A percentile compares a stretch with the other conserved stretches of the same genome.
Conservation (phyloP, 1,284 basidiomycete species). For the Rhodotorula mucilaginosa region DNA sequence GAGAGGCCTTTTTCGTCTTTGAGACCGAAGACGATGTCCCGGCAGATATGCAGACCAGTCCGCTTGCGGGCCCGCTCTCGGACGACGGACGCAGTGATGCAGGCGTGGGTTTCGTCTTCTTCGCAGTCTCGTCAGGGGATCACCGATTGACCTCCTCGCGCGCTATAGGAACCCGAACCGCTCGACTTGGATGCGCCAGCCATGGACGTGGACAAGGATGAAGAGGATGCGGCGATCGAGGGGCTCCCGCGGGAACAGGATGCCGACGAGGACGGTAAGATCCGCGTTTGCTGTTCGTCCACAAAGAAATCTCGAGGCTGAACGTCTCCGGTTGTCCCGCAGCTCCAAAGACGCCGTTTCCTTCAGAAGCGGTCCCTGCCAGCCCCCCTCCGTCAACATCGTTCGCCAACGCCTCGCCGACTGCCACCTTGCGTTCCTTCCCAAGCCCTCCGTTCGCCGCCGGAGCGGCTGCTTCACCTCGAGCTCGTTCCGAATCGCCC, state of each 20-base stretch:
- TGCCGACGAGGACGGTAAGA: conserved; percentile 30
- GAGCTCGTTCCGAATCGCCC: conserved; percentile 1
- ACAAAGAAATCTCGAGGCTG: too few relatives aligned
- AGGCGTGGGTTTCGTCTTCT: not conserved
- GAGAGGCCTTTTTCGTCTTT: conserved; percentile 98
- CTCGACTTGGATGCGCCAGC: conserved; percentile 29
- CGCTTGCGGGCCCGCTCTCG: conserved; percentile 49
- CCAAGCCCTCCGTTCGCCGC: conserved; percentile 1
- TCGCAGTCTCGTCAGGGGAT: too few relatives aligned
- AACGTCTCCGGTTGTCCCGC: too few relatives aligned
- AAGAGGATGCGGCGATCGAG: not conserved
- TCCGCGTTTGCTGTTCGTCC: not conserved
- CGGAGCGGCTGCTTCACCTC: not conserved
- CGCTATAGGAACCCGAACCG: conserved; percentile 19
- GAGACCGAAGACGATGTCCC: conserved; percentile 95
- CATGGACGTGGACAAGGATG: not conserved
- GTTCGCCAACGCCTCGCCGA: conserved; percentile 25
- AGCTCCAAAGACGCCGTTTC: conserved; percentile 3
- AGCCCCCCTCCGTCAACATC: conserved; percentile 8
- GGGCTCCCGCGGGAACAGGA: conserved; percentile 1
- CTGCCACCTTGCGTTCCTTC: conserved; percentile 24
- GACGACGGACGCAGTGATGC: conserved; percentile 31
- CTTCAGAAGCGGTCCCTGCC: not conserved
- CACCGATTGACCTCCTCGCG: not conserved
- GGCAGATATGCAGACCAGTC: conserved; percentile 88